phyloP scores from a whole-genome alignment of 2,329 filamentous ascomycete species.

The Purpureocillium lavendulum region DNA sequence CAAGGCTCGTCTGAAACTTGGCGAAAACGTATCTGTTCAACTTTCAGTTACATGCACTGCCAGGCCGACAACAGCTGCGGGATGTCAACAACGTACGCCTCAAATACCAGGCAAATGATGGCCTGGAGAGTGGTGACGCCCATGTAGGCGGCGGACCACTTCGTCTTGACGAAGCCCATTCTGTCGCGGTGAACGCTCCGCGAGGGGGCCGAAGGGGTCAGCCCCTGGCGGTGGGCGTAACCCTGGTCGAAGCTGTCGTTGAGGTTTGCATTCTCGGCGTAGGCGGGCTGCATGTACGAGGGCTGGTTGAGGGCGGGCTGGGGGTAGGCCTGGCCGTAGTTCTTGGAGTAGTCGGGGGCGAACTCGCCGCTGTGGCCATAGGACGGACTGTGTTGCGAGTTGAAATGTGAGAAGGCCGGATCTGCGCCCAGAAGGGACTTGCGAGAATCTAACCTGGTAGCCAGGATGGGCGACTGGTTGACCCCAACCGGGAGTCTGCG shows the following conservation, averaged over 20 bases:
- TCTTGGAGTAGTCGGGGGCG: constrained; percentile 20
- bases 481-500: constrained; percentile 28
- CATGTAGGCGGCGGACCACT: constrained; percentile 86
- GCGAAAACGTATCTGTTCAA: constrained; percentile 73
- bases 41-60: constrained; percentile 10
- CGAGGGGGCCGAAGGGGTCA: constrained; percentile 22
- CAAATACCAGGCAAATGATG: constrained; percentile 70
- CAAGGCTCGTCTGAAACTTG: constrained; percentile 63
- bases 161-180: constrained; percentile 70
- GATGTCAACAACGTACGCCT: constrained; percentile 56
- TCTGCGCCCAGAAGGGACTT: constrained; percentile 30
- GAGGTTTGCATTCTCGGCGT: constrained; percentile 17
- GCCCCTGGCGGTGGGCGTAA: constrained; percentile 28
- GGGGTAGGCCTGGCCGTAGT: constrained; percentile 24
- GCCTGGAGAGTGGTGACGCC: constrained; percentile 67
- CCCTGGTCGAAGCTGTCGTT: constrained; percentile 23
- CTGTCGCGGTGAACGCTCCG: constrained; percentile 20
- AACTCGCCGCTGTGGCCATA: constrained; percentile 18
- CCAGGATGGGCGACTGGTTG: constrained; percentile 25
- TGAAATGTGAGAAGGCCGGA: constrained; percentile 25
- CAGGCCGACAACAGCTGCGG: not conserved
- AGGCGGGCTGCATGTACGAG: constrained; percentile 16
- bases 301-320: constrained; percentile 19
- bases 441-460: constrained; percentile 30
- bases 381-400: constrained; percentile 13